These are phyloP conservation scores for Saccharomyces paradoxus DNA, from an alignment of 805 yeast species.

Conservation along the genomic window DNA sequence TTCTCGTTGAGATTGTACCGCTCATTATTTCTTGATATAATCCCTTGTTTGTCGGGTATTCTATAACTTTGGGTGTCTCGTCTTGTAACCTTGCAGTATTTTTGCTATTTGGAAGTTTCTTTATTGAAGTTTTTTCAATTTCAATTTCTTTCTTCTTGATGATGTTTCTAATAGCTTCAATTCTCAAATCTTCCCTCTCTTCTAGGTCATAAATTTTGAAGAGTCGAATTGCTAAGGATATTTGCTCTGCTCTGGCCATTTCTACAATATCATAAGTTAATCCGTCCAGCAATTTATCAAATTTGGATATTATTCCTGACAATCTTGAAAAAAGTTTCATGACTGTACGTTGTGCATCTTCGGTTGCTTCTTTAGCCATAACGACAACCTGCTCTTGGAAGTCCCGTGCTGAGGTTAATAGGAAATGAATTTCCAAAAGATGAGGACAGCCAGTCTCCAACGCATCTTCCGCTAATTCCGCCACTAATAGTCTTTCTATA, in stretches of 20 bases:
- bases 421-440: slow-evolving; percentile 60
- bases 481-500: slow-evolving; percentile 46
- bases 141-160: slow-evolving; percentile 27
- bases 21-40: slow-evolving; percentile 34
- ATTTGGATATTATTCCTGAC: slow-evolving; percentile 40
- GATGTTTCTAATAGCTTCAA: slow-evolving; percentile 30
- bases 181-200: slow-evolving; percentile 65
- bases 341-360: slow-evolving; percentile 65
- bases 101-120: slow-evolving; percentile 22
- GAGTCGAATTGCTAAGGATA: slow-evolving; percentile 57
- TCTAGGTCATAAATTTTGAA: slow-evolving; percentile 76
- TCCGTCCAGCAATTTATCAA: slow-evolving; percentile 55
- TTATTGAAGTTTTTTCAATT: slow-evolving; percentile 21
- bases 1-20: slow-evolving; percentile 37
- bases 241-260: slow-evolving; percentile 59
- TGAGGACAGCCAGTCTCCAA: slow-evolving; percentile 41
- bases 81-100: slow-evolving; percentile 10
- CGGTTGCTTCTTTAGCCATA: slow-evolving; percentile 45
- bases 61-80: slow-evolving; percentile 12
- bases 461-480: slow-evolving; percentile 28
- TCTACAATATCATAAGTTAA: slow-evolving; percentile 67
- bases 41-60: slow-evolving; percentile 27
- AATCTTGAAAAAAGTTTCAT: slow-evolving; percentile 32
- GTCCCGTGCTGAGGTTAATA: slow-evolving; percentile 63
- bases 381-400: slow-evolving; percentile 63